Percentiles rank a stretch among this genome's conserved stretches.
Evolutionary conservation across 176 grass and related monocot species (phyloP).

Genomic region (Chrysopogon serrulatus): DNA sequence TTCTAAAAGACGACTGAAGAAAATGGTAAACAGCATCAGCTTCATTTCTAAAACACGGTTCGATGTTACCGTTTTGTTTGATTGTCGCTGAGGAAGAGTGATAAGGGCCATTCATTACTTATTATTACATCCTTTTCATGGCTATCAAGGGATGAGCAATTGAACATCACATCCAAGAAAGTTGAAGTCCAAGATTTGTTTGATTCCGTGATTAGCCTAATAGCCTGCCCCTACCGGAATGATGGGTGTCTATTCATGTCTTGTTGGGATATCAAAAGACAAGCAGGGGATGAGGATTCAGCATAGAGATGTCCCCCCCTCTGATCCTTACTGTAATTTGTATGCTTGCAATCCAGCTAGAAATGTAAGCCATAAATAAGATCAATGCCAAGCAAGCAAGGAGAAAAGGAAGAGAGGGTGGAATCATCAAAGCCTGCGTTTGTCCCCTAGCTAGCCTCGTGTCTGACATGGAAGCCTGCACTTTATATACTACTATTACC

Average conservation of each 20-base stretch:
- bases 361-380: background rate
- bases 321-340: slow-evolving; percentile 7
- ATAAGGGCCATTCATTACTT: background rate
- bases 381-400: background rate
- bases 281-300: background rate
- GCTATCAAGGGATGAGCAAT: background rate
- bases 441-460: slow-evolving; percentile 23
- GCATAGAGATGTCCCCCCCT: slow-evolving; percentile 25
- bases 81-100: background rate
- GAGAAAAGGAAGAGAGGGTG: background rate
- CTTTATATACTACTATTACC: slow-evolving; percentile 2
- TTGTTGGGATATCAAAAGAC: slow-evolving; percentile 32
- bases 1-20: background rate
- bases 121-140: background rate
- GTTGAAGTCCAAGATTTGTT: background rate
- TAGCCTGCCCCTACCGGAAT: background rate
- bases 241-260: background rate
- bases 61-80: background rate
- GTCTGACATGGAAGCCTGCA: background rate
- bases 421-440: slow-evolving; percentile 25
- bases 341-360: slow-evolving; percentile 6
- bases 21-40: background rate
- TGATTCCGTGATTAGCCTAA: background rate
- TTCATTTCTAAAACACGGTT: background rate
- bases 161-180: slow-evolving; percentile 30